phyloP scores from a whole-genome alignment of 306 rosid genomes.

The Lathyrus oleraceus region DNA sequence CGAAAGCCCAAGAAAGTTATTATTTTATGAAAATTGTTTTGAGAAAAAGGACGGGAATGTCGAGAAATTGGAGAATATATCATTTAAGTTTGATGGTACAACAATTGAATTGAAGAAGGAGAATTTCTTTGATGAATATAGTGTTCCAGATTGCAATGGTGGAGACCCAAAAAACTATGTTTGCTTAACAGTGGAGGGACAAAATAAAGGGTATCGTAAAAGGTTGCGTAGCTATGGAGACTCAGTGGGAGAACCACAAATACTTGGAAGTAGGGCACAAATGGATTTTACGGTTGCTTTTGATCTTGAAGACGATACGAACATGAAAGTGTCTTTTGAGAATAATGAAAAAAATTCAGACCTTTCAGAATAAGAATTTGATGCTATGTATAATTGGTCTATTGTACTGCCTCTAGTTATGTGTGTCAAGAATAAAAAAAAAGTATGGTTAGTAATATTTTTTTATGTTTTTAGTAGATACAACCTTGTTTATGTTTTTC shows the following conservation, averaged over 20 bases:
- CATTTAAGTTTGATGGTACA: neutral
- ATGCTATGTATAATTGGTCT: neutral
- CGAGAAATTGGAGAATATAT: neutral
- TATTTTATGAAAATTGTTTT: neutral
- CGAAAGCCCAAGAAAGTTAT: neutral
- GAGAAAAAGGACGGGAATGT: neutral
- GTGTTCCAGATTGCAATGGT: neutral
- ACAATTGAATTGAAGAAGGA: neutral
- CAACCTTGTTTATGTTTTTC: too few relatives aligned
- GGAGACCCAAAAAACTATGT: neutral
- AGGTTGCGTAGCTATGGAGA: neutral
- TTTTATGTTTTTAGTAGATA: too few relatives aligned
- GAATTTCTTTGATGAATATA: neutral
- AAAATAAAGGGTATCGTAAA: neutral
- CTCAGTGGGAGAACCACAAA: neutral
- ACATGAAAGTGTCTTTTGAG: neutral
- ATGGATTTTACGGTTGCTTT: slow-evolving; percentile 16
- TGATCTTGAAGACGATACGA: neutral
- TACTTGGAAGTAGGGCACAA: slow-evolving; percentile 16
- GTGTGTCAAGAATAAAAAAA: neutral
- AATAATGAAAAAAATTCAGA: neutral
- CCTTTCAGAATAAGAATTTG: slow-evolving; percentile 3
- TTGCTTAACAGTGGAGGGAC: neutral
- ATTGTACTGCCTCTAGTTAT: neutral
- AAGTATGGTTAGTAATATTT: neutral